Base-by-base conservation (phyloP, 1,139 yeast species). In the Blastobotrys capitulatus region DNA sequence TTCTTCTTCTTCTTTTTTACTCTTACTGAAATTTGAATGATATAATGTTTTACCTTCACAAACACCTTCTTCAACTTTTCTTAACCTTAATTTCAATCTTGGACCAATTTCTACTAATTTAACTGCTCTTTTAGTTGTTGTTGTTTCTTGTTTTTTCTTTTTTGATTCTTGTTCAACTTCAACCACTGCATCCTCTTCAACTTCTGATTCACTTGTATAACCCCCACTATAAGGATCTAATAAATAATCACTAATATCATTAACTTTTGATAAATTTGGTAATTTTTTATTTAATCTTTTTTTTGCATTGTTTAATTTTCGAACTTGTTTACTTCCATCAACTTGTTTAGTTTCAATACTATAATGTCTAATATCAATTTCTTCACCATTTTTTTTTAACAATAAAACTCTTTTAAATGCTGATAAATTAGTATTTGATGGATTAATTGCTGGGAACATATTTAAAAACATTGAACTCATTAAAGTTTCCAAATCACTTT, bases 101-200 rank as follows among this genome's bases (percentile, higher is more conserved):
- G 99, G 99, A 0, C 99, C 99, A 50, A 90, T 73, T 68, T 94
- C 99, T 1, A 92, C 86, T 52, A 94, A 75, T 65, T 89, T 89
- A 58, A 94, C 87, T 1, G 98, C 98, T 60, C 87, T 80, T 71
- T 89, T 89, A 56, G 82, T 80, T 32, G 76, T 67, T 51, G 73
- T 53, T 44, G 58, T 56, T 15, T 22, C 45, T 48, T 48, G 56
- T 52, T 43, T 59, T 58, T 48, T 60, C 56, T 45, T 58, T 54
- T 52, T 65, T 64, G 46, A 65, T 64, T 35, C 71, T 73, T 76
- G 78, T 54, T 79, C 74, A 27, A 88, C 78, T 58, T 83, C 90
- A 27, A 89, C 96, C n/a, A 89, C 86, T 57, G 88, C 88, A 32
- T 69, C 82, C 54, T 88, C 96, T 62, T 92, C 98, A 39, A 89